Evolutionary conservation across 805 yeast species (phyloP).

Genomic region (Metschnikowia reukaufii): DNA sequence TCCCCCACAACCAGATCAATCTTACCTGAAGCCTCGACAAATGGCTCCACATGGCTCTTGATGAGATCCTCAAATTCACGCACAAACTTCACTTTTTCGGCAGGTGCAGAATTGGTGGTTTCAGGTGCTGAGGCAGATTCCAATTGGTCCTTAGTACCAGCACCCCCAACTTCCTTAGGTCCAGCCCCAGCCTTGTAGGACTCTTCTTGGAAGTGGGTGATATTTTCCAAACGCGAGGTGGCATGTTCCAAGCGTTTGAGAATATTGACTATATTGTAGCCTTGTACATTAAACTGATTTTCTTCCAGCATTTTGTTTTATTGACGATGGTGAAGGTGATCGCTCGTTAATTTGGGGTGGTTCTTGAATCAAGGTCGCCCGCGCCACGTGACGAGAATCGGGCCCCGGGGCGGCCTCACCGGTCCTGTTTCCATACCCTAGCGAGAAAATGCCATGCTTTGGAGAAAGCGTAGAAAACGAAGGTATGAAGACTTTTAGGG

Average conservation of each 20-base stretch:
- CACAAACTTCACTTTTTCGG: slow-evolving; percentile 43
- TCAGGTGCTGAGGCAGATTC: background rate
- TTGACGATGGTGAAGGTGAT: background rate
- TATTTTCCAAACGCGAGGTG: slow-evolving; percentile 87
- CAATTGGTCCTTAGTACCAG: background rate
- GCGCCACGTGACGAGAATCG: background rate
- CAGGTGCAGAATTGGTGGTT: background rate
- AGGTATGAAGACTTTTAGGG: too few relatives aligned
- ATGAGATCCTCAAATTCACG: slow-evolving; percentile 56
- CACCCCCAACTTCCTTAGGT: slow-evolving; percentile 6
- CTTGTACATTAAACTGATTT: slow-evolving; percentile 60
- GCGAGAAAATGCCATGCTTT: too few relatives aligned
- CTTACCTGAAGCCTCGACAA: slow-evolving; percentile 50
- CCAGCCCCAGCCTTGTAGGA: slow-evolving; percentile 30
- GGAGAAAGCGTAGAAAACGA: too few relatives aligned
- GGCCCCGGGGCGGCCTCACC: too few relatives aligned
- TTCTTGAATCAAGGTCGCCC: background rate
- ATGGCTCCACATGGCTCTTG: slow-evolving; percentile 55
- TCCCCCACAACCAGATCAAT: slow-evolving; percentile 60
- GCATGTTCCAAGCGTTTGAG: slow-evolving; percentile 81
- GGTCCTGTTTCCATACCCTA: background rate
- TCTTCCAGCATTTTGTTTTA: slow-evolving; percentile 38
- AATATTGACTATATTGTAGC: slow-evolving; percentile 83
- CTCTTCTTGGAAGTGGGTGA: slow-evolving; percentile 74
- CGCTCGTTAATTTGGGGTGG: background rate